These are phyloP conservation scores for Chenopodium quinoa DNA, from an alignment of 148 eudicot species.

Conservation along the genomic window DNA sequence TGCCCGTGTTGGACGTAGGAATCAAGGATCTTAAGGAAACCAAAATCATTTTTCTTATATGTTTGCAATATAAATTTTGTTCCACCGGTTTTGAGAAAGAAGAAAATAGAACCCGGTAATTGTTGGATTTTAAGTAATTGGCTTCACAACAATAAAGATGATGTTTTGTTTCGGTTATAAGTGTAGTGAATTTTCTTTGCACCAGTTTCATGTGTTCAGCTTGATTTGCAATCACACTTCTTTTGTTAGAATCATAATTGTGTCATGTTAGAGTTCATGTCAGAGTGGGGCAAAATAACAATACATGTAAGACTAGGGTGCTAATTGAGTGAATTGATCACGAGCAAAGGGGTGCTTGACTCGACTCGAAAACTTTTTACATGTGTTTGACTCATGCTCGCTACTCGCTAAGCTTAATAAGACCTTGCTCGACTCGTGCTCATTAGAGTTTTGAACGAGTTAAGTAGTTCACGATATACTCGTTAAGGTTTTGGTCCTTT, in stretches of 20 bases:
- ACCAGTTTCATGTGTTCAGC: background rate
- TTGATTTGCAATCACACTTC: background rate
- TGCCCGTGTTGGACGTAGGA: constrained; percentile 40
- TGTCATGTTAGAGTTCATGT: background rate
- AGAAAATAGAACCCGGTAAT: background rate
- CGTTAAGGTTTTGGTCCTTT: too few species aligned
- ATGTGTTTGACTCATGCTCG: too few species aligned
- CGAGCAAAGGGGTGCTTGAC: too few species aligned
- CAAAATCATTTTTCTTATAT: background rate
- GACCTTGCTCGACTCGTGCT: too few species aligned
- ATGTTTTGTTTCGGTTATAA: constrained; percentile 1
- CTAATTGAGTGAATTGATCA: too few species aligned
- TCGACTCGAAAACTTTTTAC: too few species aligned
- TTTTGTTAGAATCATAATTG: background rate
- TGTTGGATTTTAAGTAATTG: background rate
- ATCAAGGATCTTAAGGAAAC: constrained; percentile 11
- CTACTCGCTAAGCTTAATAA: too few species aligned
- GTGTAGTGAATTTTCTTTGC: background rate
- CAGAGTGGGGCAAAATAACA: background rate
- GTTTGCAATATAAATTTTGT: background rate
- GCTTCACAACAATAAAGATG: background rate
- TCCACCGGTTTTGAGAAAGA: background rate
- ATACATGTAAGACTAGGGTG: too few species aligned
- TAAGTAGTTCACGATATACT: too few species aligned
- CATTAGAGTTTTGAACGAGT: too few species aligned